Evolutionary conservation across 371 early-diverging fungal species (phyloP).

Genomic region (Saksenaea oblongispora): DNA sequence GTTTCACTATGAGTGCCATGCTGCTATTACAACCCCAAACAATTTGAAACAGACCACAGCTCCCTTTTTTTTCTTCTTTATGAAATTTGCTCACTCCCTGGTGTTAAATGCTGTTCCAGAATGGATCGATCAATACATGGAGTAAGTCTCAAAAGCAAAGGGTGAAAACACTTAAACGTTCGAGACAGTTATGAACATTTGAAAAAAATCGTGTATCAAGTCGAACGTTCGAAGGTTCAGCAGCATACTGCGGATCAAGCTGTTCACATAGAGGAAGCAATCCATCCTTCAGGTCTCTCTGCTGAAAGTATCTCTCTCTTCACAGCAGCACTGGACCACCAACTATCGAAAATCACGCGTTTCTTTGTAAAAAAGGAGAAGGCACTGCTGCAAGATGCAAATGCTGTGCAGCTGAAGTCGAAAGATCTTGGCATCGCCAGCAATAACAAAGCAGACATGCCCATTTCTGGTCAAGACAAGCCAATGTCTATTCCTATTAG

Average conservation of each 20-base stretch:
- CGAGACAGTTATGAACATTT: conserved; percentile 18
- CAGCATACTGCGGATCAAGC: background rate
- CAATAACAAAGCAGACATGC: background rate
- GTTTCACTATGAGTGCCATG: background rate
- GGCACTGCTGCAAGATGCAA: conserved; percentile 11
- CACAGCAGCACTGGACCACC: conserved; percentile 15
- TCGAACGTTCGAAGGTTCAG: conserved; percentile 17
- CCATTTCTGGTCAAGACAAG: background rate
- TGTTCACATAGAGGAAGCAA: background rate
- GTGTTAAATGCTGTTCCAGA: conserved; percentile 24
- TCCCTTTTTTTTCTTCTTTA: background rate
- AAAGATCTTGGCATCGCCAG: background rate
- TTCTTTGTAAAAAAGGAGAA: conserved; percentile 13
- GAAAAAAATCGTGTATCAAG: conserved; percentile 19
- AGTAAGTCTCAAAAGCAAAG: conserved; percentile 11
- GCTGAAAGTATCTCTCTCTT: background rate
- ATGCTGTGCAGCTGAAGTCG: background rate
- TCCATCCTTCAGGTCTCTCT: background rate
- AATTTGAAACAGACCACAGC: background rate
- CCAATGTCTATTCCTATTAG: background rate
- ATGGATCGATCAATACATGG: conserved; percentile 24
- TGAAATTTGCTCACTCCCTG: conserved; percentile 26
- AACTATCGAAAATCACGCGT: conserved; percentile 18
- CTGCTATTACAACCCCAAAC: background rate
- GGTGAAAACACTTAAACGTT: background rate